Percentiles rank a stretch among this genome's conserved stretches.
These are phyloP conservation scores for Magnusiomyces tetraspermus DNA, from an alignment of 1,139 yeast genomes.

Conservation along the genomic window DNA sequence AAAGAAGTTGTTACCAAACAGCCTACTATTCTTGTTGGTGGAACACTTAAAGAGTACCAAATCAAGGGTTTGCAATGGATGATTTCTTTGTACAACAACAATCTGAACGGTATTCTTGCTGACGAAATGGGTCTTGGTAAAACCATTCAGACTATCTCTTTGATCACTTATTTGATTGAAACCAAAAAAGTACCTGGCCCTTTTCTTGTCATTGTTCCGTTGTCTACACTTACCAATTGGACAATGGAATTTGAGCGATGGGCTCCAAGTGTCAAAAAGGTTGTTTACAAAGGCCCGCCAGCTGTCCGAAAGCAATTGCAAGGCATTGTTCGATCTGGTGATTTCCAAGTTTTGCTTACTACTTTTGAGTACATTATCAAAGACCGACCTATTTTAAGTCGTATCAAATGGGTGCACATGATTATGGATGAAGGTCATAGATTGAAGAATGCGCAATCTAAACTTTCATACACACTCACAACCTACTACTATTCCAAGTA, in stretches of 20 bases:
- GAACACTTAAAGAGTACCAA: conserved; percentile 86
- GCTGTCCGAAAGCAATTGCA: conserved; percentile 73
- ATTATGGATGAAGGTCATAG: conserved; percentile 98
- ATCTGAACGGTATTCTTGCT: conserved; percentile 88
- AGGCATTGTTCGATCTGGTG: conserved; percentile 58
- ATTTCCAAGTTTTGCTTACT: conserved; percentile 82
- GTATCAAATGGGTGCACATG: conserved; percentile 89
- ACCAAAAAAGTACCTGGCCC: conserved; percentile 46
- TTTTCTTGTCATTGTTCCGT: conserved; percentile 85
- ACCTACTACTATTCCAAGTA: conserved; percentile 75
- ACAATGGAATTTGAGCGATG: conserved; percentile 92
- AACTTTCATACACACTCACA: conserved; percentile 72
- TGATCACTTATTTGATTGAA: conserved; percentile 66
- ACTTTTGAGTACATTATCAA: conserved; percentile 68
- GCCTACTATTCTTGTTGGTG: conserved; percentile 84
- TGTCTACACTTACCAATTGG: conserved; percentile 94
- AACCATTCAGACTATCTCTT: conserved; percentile 75
- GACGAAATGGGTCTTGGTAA: conserved; percentile 93
- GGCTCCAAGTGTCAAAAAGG: conserved; percentile 48
- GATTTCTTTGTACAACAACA: conserved; percentile 90
- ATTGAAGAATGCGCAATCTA: conserved; percentile 90
- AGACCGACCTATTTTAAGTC: conserved; percentile 71
- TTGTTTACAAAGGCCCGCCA: conserved; percentile 53
- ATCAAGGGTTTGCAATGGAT: conserved; percentile 94
- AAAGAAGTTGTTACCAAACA: conserved; percentile 75